Conservation (phyloP, 345 rosid genomes). For the Xanthoceras sorbifolium region DNA sequence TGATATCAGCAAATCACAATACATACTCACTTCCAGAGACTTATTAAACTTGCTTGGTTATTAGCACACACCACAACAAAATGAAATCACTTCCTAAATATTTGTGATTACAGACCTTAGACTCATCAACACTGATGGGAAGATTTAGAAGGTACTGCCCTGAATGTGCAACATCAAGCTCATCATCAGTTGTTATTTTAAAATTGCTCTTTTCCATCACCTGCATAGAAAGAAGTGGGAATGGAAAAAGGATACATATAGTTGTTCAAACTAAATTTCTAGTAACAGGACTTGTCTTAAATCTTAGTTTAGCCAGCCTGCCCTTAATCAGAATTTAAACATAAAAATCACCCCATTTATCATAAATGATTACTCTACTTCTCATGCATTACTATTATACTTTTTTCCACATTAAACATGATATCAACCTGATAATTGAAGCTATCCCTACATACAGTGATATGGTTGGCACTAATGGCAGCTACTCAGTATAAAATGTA, state of each 20-base stretch:
- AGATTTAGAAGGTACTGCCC: conserved; percentile 93
- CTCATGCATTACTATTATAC: not conserved
- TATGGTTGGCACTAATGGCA: not conserved
- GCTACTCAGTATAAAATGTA: not conserved
- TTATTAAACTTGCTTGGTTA: not conserved
- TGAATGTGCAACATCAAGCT: conserved; percentile 82
- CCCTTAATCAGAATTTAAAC: not conserved
- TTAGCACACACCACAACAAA: not conserved
- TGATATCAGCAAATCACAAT: conserved; percentile 2
- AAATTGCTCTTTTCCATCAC: conserved; percentile 98
- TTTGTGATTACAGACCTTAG: conserved; percentile 58
- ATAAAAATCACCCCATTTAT: not conserved
- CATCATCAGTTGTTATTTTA: conserved; percentile 74
- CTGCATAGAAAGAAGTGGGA: conserved; percentile 27
- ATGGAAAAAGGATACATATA: not conserved
- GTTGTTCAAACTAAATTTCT: not conserved
- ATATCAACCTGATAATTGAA: not conserved
- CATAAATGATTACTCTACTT: not conserved
- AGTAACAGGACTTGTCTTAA: not conserved
- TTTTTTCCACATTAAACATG: not conserved
- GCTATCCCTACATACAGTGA: not conserved
- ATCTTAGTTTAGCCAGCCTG: conserved; percentile 7
- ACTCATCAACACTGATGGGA: conserved; percentile 86
- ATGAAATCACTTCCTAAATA: not conserved
- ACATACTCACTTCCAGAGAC: not conserved